Evolutionary conservation across 2,329 filamentous ascomycete genomes (phyloP).

Genomic region (Colletotrichum cuscutae): DNA sequence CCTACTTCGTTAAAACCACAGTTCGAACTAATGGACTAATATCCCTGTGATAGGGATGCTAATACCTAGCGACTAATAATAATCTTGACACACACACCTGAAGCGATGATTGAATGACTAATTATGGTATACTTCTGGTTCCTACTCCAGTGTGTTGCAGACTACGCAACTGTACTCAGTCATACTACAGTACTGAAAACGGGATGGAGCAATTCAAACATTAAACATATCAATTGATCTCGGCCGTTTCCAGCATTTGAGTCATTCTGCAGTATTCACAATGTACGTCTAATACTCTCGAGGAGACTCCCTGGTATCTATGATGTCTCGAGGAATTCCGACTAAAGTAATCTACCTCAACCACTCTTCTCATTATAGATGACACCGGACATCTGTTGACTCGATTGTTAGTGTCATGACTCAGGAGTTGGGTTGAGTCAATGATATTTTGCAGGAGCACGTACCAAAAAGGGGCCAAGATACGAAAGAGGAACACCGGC

Average conservation of each 20-base stretch:
- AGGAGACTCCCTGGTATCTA: background rate
- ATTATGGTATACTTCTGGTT: too few relatives aligned
- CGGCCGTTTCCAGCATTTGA: background rate
- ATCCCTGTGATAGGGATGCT: too few relatives aligned
- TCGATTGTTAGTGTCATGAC: background rate
- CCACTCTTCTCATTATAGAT: background rate
- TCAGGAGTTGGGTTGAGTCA: background rate
- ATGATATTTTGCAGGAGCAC: background rate
- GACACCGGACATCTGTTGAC: background rate
- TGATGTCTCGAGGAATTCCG: background rate
- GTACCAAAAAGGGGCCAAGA: slow-evolving; percentile 16
- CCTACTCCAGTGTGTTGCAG: background rate
- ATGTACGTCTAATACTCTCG: background rate
- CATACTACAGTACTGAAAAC: background rate
- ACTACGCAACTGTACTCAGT: background rate
- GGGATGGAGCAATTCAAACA: background rate
- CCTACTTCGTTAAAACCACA: too few relatives aligned
- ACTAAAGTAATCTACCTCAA: background rate
- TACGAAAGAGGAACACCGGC: slow-evolving; percentile 8
- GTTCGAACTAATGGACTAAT: too few relatives aligned
- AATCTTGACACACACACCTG: too few relatives aligned
- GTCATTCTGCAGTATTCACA: background rate
- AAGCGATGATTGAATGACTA: too few relatives aligned
- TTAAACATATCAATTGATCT: background rate
- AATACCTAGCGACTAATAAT: too few relatives aligned